Percentiles rank a stretch among this genome's conserved stretches.
phyloP scores from a whole-genome alignment of 768 basidiomycete species.

The Tylopilus vinaceipallidus region DNA sequence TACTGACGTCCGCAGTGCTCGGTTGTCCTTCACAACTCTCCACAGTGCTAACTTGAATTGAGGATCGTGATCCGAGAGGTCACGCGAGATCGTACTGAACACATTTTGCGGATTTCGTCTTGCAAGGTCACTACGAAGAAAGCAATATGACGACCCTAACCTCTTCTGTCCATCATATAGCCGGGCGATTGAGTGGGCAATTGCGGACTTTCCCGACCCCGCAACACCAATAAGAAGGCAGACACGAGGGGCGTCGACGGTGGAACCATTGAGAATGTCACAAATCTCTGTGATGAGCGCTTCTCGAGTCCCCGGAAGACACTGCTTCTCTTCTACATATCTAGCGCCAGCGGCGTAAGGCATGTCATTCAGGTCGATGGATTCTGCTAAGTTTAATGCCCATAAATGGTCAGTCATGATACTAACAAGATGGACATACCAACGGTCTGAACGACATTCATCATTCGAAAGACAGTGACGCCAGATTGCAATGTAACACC shows the following conservation, averaged over 20 bases:
- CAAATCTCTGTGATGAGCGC: not conserved
- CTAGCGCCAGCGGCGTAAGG: not conserved
- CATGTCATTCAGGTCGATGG: not conserved
- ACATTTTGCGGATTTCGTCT: not conserved
- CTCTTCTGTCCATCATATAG: not conserved
- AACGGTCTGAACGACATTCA: not conserved
- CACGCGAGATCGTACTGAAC: not conserved
- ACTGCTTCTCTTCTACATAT: not conserved
- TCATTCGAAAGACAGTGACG: conserved; percentile 2
- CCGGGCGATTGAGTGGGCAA: not conserved
- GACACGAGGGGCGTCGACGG: not conserved
- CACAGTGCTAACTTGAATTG: not conserved
- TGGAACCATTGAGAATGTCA: not conserved
- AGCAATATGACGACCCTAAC: not conserved
- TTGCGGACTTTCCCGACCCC: not conserved
- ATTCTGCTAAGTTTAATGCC: not conserved
- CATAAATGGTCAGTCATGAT: not conserved
- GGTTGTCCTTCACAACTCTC: not conserved
- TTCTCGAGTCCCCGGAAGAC: not conserved
- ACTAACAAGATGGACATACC: not conserved
- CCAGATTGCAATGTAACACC: not conserved
- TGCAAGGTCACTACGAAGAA: not conserved
- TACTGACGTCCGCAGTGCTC: not conserved
- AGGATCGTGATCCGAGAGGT: not conserved
- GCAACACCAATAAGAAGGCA: not conserved